phyloP scores from a whole-genome alignment of 305 asterid species.

The Ajuga reptans region DNA sequence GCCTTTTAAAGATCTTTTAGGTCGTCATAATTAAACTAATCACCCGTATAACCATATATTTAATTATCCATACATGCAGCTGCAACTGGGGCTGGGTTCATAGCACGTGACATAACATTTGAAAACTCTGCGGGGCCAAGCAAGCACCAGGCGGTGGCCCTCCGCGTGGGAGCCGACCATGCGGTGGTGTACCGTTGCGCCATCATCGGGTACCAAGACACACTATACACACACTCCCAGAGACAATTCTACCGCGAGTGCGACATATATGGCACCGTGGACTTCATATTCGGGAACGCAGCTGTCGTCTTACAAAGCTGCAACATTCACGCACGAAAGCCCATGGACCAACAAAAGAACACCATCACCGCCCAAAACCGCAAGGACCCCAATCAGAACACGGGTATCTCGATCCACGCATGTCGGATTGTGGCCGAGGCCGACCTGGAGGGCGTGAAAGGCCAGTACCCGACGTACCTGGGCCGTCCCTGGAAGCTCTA shows the following conservation, averaged over 20 bases:
- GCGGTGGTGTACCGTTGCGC: slow-evolving; percentile 37
- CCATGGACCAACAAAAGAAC: slow-evolving; percentile 32
- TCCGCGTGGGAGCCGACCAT: slow-evolving; percentile 39
- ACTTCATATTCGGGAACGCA: slow-evolving; percentile 48
- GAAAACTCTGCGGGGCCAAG: slow-evolving; percentile 46
- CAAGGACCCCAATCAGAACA: slow-evolving; percentile 32
- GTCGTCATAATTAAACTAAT: no score
- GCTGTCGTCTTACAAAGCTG: slow-evolving; percentile 43
- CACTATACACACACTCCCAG: slow-evolving; percentile 34
- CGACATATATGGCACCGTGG: slow-evolving; percentile 41
- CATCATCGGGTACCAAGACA: slow-evolving; percentile 41
- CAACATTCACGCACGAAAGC: slow-evolving; percentile 30
- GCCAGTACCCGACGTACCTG: slow-evolving; percentile 28
- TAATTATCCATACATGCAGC: slow-evolving; percentile 22
- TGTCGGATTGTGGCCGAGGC: slow-evolving; percentile 34
- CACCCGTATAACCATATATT: no score
- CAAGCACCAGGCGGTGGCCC: slow-evolving; percentile 51
- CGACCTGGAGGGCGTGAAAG: slow-evolving; percentile 28
- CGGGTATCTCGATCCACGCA: slow-evolving; percentile 44
- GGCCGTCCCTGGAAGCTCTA: slow-evolving; percentile 51
- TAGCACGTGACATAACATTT: slow-evolving; percentile 50
- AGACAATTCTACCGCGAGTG: slow-evolving; percentile 45
- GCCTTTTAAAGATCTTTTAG: background rate
- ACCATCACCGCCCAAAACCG: slow-evolving; percentile 46
- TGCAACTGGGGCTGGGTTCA: slow-evolving; percentile 49